phyloP scores from a whole-genome alignment of 2,329 filamentous ascomycete genomes.

The Neofusicoccum cordaticola region DNA sequence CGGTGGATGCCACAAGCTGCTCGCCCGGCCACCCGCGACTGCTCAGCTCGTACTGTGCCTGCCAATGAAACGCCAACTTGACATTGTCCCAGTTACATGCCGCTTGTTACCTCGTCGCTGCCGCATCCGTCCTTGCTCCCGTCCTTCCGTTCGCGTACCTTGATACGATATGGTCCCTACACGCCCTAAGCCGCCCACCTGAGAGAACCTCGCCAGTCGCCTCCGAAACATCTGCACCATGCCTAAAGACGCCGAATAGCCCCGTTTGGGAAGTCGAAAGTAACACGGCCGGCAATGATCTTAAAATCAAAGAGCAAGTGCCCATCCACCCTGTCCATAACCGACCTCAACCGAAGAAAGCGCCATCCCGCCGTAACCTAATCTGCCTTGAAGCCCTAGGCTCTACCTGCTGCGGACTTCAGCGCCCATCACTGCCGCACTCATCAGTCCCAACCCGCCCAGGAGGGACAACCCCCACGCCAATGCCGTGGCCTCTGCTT shows the following conservation, averaged over 20 bases:
- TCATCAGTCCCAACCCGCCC: conserved; percentile 35
- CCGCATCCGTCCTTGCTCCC: conserved; percentile 13
- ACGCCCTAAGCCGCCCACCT: background rate
- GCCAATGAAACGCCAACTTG: background rate
- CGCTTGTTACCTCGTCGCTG: background rate
- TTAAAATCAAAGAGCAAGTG: background rate
- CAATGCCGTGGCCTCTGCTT: conserved; percentile 35
- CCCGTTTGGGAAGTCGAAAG: background rate
- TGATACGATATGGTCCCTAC: background rate
- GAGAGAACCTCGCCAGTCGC: background rate
- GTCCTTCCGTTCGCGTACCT: conserved; percentile 4
- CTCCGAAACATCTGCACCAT: background rate
- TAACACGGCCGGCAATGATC: background rate
- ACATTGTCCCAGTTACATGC: background rate
- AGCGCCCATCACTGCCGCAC: conserved; percentile 33
- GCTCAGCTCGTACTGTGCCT: conserved; percentile 4
- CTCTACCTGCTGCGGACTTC: conserved; percentile 25
- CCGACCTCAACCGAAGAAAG: background rate
- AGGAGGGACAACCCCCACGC: conserved; percentile 33
- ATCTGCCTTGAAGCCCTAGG: background rate
- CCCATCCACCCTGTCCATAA: background rate
- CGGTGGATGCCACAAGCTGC: background rate
- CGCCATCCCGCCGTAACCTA: background rate
- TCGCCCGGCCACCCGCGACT: background rate
- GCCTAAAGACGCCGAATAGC: background rate